Percentiles rank a stretch among this genome's conserved stretches.
phyloP scores from a whole-genome alignment of 2,329 filamentous ascomycete genomes.

The Microdochium trichocladiopsis region DNA sequence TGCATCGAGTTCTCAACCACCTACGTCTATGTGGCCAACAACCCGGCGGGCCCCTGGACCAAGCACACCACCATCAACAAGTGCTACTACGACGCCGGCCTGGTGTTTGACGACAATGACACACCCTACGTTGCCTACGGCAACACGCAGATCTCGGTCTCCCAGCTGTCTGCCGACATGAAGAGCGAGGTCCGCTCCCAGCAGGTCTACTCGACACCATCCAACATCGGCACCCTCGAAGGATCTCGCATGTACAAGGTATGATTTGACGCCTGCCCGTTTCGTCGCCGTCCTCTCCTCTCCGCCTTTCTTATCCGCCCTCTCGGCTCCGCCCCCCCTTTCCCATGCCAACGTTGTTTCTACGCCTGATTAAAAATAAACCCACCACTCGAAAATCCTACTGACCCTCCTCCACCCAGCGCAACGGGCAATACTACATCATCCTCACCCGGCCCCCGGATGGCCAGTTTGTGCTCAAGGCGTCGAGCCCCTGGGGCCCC shows the following conservation, averaged over 20 bases:
- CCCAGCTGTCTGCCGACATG: conserved; percentile 41
- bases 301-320: too few relatives aligned
- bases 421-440: conserved; percentile 48
- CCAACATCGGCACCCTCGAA: conserved; percentile 29
- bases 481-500: conserved; percentile 42
- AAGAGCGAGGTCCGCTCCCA: conserved; percentile 23
- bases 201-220: conserved; percentile 32
- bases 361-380: too few relatives aligned
- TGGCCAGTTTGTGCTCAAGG: conserved; percentile 40
- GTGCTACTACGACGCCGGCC: conserved; percentile 51
- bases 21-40: conserved; percentile 43
- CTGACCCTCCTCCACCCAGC: conserved; percentile 6
- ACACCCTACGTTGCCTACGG: conserved; percentile 53
- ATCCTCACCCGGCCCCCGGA: conserved; percentile 37
- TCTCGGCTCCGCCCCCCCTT: too few relatives aligned
- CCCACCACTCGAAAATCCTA: too few relatives aligned
- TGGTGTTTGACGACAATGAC: conserved; percentile 52
- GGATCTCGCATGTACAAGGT: conserved; percentile 48
- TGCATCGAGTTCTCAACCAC: conserved; percentile 43
- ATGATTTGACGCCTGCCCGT: too few relatives aligned
- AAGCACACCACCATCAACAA: conserved; percentile 21
- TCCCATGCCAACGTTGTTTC: too few relatives aligned
- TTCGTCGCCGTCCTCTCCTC: too few relatives aligned
- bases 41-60: conserved; percentile 34
- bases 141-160: conserved; percentile 37